These are phyloP conservation scores for Cystobasidium tubakii DNA, from an alignment of 768 basidiomycete genomes.

Conservation along the genomic window DNA sequence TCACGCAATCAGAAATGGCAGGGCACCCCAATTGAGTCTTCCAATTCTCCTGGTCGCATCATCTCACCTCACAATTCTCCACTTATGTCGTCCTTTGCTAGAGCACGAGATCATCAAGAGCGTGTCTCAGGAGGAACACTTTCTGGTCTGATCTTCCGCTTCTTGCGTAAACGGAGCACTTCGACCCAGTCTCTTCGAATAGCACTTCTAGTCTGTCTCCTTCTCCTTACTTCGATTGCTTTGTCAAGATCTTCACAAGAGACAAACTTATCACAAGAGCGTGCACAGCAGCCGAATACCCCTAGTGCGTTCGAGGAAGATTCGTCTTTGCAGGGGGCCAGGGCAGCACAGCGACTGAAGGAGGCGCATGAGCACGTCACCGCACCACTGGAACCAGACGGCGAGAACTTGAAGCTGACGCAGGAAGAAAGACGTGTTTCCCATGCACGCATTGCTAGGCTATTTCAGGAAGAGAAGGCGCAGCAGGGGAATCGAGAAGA, in stretches of 20 bases:
- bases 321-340: no score
- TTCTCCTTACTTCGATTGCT: neutral
- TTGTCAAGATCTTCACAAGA: no score
- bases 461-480: no score
- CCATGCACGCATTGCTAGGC: no score
- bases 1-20: neutral
- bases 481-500: no score
- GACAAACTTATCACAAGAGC: neutral
- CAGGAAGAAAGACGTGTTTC: no score
- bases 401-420: no score
- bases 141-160: neutral
- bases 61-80: slow-evolving; percentile 10
- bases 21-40: neutral
- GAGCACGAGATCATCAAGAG: neutral
- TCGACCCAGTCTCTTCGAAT: neutral
- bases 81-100: slow-evolving; percentile 2
- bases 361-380: no score
- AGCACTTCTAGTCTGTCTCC: neutral
- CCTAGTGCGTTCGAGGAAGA: no score
- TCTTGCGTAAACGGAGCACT: neutral
- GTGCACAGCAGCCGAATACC: neutral
- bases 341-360: no score
- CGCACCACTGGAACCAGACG: no score
- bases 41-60: neutral
- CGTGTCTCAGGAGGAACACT: neutral